A percentile compares a stretch with the other conserved stretches of the same genome.
phyloP scores from a whole-genome alignment of 495 filamentous ascomycete species.

The Podospora australis region DNA sequence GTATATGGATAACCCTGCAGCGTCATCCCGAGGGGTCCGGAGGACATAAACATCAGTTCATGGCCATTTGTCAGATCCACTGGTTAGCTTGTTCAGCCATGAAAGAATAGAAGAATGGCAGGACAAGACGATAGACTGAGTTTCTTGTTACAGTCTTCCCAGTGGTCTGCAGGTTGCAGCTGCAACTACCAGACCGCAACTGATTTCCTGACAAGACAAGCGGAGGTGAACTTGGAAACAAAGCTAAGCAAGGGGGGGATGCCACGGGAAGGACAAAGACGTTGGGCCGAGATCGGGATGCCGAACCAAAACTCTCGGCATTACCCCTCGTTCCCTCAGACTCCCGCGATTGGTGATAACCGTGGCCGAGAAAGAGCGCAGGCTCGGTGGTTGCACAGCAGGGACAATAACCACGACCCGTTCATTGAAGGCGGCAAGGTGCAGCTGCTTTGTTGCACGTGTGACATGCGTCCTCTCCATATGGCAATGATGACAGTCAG shows the following conservation, averaged over 20 bases:
- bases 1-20: too few relatives aligned
- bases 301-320: slow-evolving; percentile 15
- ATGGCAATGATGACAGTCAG: too few relatives aligned
- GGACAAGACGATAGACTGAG: too few relatives aligned
- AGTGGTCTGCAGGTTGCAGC: too few relatives aligned
- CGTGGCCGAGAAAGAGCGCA: slow-evolving; percentile 12
- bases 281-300: slow-evolving; percentile 38
- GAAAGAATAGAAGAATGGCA: too few relatives aligned
- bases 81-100: too few relatives aligned
- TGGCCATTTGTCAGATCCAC: too few relatives aligned
- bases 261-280: too few relatives aligned
- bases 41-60: too few relatives aligned
- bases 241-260: too few relatives aligned
- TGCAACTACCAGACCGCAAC: neutral
- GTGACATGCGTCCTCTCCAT: slow-evolving; percentile 14
- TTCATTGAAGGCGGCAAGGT: slow-evolving; percentile 14
- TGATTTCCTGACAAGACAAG: neutral
- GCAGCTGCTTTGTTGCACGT: slow-evolving; percentile 26
- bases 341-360: neutral
- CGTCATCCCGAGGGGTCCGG: too few relatives aligned
- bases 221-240: neutral
- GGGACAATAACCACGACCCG: slow-evolving; percentile 10
- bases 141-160: too few relatives aligned
- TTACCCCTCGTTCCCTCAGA: slow-evolving; percentile 20
- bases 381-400: slow-evolving; percentile 22